A percentile compares a stretch with the other conserved stretches of the same genome.
These are phyloP conservation scores for Yamadazyma sp. DNA, from an alignment of 805 yeast species.

Conservation along the genomic window DNA sequence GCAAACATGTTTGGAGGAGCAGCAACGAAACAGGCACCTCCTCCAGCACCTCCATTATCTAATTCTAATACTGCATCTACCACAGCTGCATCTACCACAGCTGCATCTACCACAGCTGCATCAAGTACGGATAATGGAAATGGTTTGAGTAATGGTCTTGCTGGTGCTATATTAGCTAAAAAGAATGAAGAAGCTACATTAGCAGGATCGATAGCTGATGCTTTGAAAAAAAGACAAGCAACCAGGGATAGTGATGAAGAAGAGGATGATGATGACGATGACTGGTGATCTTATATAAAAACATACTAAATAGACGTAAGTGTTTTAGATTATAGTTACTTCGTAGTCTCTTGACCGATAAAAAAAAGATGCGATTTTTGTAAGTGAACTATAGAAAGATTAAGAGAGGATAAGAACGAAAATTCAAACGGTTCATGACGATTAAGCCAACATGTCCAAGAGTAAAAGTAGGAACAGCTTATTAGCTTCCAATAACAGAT, in stretches of 20 bases:
- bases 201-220: constrained; percentile 88
- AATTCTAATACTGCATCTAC: constrained; percentile 11
- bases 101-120: constrained; percentile 15
- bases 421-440: not conserved
- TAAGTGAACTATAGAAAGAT: too few relatives aligned
- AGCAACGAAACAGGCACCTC: constrained; percentile 15
- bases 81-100: constrained; percentile 17
- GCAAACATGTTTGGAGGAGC: constrained; percentile 22
- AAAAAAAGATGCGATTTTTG: too few relatives aligned
- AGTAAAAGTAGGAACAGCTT: constrained; percentile 24
- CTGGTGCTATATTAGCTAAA: constrained; percentile 65
- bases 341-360: too few relatives aligned
- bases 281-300: constrained; percentile 9
- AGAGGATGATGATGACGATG: constrained; percentile 60
- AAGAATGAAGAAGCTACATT: constrained; percentile 56
- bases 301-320: too few relatives aligned
- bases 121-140: constrained; percentile 29
- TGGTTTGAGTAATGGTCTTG: constrained; percentile 46
- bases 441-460: constrained; percentile 28
- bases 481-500: constrained; percentile 20
- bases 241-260: constrained; percentile 69
- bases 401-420: not conserved
- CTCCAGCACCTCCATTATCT: constrained; percentile 37
- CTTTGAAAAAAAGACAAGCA: constrained; percentile 66
- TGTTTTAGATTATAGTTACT: too few relatives aligned